Evolutionary conservation across 345 rosid genomes (phyloP).

Genomic region (Crucihimalaya himalaica): DNA sequence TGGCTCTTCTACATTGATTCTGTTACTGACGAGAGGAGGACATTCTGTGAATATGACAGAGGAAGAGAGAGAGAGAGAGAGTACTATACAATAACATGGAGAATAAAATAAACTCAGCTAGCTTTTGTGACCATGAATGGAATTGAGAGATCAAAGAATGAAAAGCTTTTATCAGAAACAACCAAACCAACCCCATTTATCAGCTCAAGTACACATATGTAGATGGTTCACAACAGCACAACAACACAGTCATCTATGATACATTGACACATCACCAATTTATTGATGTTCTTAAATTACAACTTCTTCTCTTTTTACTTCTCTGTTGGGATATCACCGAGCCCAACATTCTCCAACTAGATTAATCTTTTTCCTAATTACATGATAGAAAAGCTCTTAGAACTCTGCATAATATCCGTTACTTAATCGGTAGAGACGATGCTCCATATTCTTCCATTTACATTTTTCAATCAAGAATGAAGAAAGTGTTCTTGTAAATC

Average conservation of each 20-base stretch:
- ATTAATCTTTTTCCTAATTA: not conserved
- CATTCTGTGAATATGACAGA: no score
- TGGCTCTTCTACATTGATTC: no score
- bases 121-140: not conserved
- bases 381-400: slow-evolving; percentile 11
- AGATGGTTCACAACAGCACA: no score
- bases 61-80: no score
- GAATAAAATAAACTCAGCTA: not conserved
- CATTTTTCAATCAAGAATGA: slow-evolving; percentile 15
- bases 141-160: not conserved
- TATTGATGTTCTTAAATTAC: not conserved
- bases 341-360: not conserved
- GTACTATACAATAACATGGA: not conserved
- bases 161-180: not conserved
- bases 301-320: not conserved
- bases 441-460: not conserved
- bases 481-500: no score
- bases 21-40: no score
- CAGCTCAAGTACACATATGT: no score
- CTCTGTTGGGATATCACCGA: no score
- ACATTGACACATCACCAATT: no score
- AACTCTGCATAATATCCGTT: slow-evolving; percentile 3
- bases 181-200: not conserved
- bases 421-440: not conserved
- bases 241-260: no score